Evolutionary conservation across 2,329 filamentous ascomycete species (phyloP), one percentile per base, ranked within the genome.

Genomic region (Chaetomiaceae sp.): DNA sequence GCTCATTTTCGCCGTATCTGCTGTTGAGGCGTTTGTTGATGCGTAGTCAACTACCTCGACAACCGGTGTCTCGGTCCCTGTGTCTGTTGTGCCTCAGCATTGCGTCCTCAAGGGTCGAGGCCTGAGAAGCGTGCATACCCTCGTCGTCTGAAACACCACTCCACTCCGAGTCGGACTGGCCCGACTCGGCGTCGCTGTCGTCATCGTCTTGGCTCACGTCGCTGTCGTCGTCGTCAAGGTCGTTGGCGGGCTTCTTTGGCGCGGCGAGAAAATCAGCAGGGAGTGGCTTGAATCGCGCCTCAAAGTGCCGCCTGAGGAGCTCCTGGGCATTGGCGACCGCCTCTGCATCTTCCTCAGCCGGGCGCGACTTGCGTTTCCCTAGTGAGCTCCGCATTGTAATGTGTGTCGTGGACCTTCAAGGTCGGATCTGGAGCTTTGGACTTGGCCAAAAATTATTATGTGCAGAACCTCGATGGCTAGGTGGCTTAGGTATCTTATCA

Each of bases 251-350:
- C 76, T 9, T 75, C 71, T 19, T 62, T 59, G 11, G 55, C 40
- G 66, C 19, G 65, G 19, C 66, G 56, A 22, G 59, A 59, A 59
- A 58, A 39, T 59, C 55, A 37, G 51, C 65, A 3, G 70, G 68
- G 37, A 96, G 69, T 8, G 92, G 90, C 66, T 84, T 82, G 73
- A 96, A 97, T 66, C 88, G 85, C 25, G 89, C 82, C 71, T 96
- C 94, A 66, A 97, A 97, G 67, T 92, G 87, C 62, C 82, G 83
- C 54, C 85, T 84, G 65, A 99, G 89, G 54, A 91, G 80, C 52
- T 86, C 89, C 62, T 89, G 83, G 12, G 87, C 78, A 54, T 84
- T 79, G 59, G 81, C 74, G 37, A 71, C 22, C 68, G 59, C 60
- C 5, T 52, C 55, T 15, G 55, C 29, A 12, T 56, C 47, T 9